Conservation (phyloP, 768 basidiomycete species). For the Lentinula sp. region DNA sequence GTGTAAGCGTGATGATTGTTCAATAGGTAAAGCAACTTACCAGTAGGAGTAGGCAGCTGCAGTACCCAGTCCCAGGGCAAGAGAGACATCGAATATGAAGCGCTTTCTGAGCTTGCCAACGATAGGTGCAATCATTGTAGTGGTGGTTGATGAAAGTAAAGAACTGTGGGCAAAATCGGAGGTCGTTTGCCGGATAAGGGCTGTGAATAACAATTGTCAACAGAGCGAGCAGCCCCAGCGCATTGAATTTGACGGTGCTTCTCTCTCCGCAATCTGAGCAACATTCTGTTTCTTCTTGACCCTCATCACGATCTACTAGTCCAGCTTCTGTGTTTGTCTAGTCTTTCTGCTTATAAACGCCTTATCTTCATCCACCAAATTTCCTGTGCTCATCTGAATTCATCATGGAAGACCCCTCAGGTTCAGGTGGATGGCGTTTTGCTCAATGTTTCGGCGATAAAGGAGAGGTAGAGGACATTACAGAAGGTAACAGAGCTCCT, state of each 20-base stretch:
- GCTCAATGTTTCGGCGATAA: slow-evolving; percentile 99
- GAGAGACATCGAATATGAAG: slow-evolving; percentile 79
- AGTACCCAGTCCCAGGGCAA: slow-evolving; percentile 71
- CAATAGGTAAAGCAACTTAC: slow-evolving; percentile 39
- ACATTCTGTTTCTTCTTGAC: slow-evolving; percentile 6
- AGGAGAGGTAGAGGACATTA: slow-evolving; percentile 98
- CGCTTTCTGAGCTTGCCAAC: slow-evolving; percentile 91
- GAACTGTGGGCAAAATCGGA: slow-evolving; percentile 16
- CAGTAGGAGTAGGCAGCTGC: slow-evolving; percentile 77
- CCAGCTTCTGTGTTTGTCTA: background rate
- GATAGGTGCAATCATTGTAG: slow-evolving; percentile 82
- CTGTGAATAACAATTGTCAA: slow-evolving; percentile 19
- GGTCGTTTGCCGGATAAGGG: slow-evolving; percentile 9
- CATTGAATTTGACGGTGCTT: background rate
- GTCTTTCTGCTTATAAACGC: background rate
- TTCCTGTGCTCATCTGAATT: background rate
- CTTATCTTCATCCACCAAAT: background rate
- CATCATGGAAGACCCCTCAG: slow-evolving; percentile 72
- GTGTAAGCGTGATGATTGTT: slow-evolving; percentile 19
- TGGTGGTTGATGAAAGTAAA: slow-evolving; percentile 18
- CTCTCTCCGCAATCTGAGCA: slow-evolving; percentile 1
- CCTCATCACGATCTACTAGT: background rate
- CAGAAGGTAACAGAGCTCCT: slow-evolving; percentile 64
- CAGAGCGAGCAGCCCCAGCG: background rate
- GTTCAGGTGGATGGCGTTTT: slow-evolving; percentile 93